Base-by-base conservation (phyloP, 2,329 filamentous ascomycete genomes). In the Dryadomyces quercivorus region DNA sequence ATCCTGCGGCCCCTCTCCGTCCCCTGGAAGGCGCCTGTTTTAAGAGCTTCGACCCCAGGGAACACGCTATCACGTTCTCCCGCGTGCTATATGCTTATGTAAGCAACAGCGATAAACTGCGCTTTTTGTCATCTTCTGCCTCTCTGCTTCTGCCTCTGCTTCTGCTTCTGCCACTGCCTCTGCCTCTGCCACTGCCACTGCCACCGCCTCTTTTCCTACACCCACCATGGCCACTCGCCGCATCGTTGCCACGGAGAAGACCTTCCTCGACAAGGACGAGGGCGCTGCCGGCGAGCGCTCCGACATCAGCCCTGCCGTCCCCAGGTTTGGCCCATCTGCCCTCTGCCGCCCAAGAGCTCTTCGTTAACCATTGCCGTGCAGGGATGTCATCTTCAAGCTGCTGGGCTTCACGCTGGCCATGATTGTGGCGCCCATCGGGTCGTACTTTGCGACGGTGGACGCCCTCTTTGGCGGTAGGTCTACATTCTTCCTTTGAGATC, bases 361-460 rank as follows among this genome's bases (percentile, higher is more conserved):
- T 49, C 56, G 48, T 53, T 48, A 55, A 50, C 53, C 53, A 54
- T 38, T 45, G 50, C 44, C 38, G 26, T 16, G 40, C 12, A 89
- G 89, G 55, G 76, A 86, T 65, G 90, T 97, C 60, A 93, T 98
- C 60, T 72, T 84, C 65, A 98, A 97, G 72, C 82, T 98, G 20
- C 77, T 97, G 16, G 84, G 80, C 59, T 97, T 96, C 71, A 95
- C 91, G 0, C 74, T 91, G 43, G 91, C 90, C 65, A 97, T 98
- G 92, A 78, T 96, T 57, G 78, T 86, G 16, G 70, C 87, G 20
- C 93, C 93, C 15, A 88, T 98, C 61, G 84, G 88, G 44, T 89
- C 86, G 45, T 98, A 96, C 70, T 98, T 94, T 67, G 64, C 86
- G 48, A 86, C 87, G 0, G 76, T 95, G 31, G 79, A 91, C 5